Percentiles rank a stretch among this genome's conserved stretches.
phyloP scores from a whole-genome alignment of 257 asterid species.

The Solanum lignicaule region DNA sequence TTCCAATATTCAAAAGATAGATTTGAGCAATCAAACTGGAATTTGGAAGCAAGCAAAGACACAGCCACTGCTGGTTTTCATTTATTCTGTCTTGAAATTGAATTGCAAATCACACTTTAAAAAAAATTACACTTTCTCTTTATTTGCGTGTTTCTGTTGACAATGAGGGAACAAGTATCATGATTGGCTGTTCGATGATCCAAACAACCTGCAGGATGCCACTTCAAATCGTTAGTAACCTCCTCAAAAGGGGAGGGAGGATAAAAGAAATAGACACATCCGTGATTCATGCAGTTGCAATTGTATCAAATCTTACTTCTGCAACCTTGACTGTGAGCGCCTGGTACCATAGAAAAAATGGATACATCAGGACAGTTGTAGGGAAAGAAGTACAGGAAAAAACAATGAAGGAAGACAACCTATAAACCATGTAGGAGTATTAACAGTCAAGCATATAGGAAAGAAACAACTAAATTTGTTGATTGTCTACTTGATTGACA shows the following conservation, averaged over 20 bases:
- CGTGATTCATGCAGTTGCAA: neutral
- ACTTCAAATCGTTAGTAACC: neutral
- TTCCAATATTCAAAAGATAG: neutral
- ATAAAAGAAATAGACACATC: neutral
- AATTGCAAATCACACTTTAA: neutral
- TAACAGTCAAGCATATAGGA: neutral
- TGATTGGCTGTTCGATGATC: constrained; percentile 23
- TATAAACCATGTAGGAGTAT: neutral
- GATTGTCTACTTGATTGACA: neutral
- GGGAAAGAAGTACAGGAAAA: neutral
- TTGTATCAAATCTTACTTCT: constrained; percentile 21
- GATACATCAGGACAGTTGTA: constrained; percentile 11
- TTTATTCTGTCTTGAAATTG: neutral
- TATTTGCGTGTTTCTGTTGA: neutral
- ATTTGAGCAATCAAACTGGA: neutral
- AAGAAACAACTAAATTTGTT: neutral
- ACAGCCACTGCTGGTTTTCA: neutral
- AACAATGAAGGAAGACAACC: neutral
- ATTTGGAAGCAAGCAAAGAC: neutral
- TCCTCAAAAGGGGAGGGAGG: neutral
- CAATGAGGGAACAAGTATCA: neutral
- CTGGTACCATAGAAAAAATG: constrained; percentile 24
- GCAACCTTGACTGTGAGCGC: constrained; percentile 46
- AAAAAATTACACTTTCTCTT: neutral
- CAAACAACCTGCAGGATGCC: constrained; percentile 44